Base-by-base conservation (phyloP, 2,329 filamentous ascomycete genomes). In the Penicillium glabrum region DNA sequence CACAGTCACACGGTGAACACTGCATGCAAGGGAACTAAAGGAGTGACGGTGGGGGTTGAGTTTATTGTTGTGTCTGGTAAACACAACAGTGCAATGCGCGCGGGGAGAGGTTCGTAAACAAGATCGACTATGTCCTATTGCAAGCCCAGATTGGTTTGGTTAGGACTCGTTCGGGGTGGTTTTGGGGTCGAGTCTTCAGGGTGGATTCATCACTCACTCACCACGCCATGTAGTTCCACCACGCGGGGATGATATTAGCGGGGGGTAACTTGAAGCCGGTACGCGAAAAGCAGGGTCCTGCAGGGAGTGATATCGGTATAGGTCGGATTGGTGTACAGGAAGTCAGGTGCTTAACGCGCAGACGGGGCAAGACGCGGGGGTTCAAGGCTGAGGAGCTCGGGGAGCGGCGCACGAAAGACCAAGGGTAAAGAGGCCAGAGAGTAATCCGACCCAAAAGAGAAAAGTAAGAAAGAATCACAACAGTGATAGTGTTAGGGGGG, bases 191-290 rank as follows among this genome's bases (percentile, higher is more conserved):
- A 27, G 47, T 41, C 23, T 16, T 21, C 13, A 9, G 19, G 7
- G 27, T 29, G 44, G 26, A 47, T 48, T 24, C 16, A 49, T 53
- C 45, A 62, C 61, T 67, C 53, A 67, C 64, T 31, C 41, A 45
- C 63, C 56, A 63, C 57, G 61, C 57, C 64, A 67, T 67, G 56
- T 57, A 65, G 55, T 44, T 51, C 52, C 45, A 29, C 53, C 52
- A 59, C 54, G 51, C 54, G 51, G 55, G 45, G 39, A 45, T 21
- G 46, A 48, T 11, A 21, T 24, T n/a, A n/a, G 26, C 24, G 27
- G 49, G 50, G 29, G 13, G 1, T n/a, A 14, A 35, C 11, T 47
- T 27, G 46, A n/a, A 27, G 8, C 39, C 2, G 21, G n/a, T 45
- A 21, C 14, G 16, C 39, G 19, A 46, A 26, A 43, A 24, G 14